Base-by-base conservation (phyloP, 257 asterid genomes). In the Ilex asprella region DNA sequence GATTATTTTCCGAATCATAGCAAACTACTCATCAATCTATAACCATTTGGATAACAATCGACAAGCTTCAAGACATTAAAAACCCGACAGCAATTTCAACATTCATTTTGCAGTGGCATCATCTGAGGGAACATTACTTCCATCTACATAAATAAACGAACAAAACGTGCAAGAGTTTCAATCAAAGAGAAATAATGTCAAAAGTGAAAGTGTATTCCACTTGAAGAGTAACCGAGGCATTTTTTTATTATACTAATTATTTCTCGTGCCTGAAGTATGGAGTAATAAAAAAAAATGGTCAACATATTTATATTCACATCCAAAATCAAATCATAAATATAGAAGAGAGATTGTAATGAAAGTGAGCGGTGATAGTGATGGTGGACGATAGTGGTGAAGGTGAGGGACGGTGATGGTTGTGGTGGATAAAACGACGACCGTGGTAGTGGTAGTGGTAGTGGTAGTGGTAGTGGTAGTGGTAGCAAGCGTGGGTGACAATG, bases 61-160 rank as follows among this genome's bases (percentile, higher is more conserved):
- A 67, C 64, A 51, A 5, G 61, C 68, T 70, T 14, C 64, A 60
- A 61, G 43, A 55, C 75, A 71, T 61, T 65, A 30, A 64, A 55
- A 30, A 15, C 62, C 51, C 41, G 8, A 35, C 5, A 8, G 41
- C 7, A 35, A 47, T 65, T 71, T 75, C 61, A 67, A 82, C 83
- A 85, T 69, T 87, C 89, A 35, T 80, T 84, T 61, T 35, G 82
- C 50, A 49, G 84, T 29, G 30, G 59, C 73, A 39, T 91, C 96
- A 69, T 85, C 93, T 7, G 78, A 57, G 35, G 85, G 66, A 65
- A 73, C 53, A 71, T 67, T 70, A 70, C 59, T 71, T 76, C 91
- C 95, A 59, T 91, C 97, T 90, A 56, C 61, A 73, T 7, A 56
- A 21, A 58, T 44, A 70, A 6, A 10, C 62, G 35, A 9, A 32